Percentiles rank a stretch among this genome's conserved stretches.
These are phyloP conservation scores for Neltuma alba DNA, from an alignment of 306 rosid genomes.

Conservation along the genomic window DNA sequence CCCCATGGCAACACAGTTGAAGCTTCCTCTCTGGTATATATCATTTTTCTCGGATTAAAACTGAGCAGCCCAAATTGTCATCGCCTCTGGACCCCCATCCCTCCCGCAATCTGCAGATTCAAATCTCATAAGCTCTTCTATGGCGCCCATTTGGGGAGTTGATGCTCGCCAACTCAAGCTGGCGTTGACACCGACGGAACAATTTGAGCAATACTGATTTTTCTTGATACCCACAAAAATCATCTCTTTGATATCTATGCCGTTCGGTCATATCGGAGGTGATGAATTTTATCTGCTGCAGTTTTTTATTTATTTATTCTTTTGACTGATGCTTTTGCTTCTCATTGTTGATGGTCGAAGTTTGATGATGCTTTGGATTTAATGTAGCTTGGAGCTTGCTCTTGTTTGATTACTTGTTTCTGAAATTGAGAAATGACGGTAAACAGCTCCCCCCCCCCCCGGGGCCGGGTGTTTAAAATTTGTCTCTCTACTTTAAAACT, in stretches of 20 bases:
- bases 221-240: neutral
- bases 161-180: neutral
- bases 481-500: neutral
- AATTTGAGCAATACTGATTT: neutral
- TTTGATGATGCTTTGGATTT: neutral
- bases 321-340: neutral
- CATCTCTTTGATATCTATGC: neutral
- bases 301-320: neutral
- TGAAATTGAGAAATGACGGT: neutral
- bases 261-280: slow-evolving; percentile 10
- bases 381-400: neutral
- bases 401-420: neutral
- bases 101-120: slow-evolving; percentile 1
- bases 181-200: neutral
- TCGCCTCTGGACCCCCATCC: neutral
- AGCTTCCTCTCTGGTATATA: slow-evolving; percentile 1
- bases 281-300: neutral
- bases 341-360: neutral
- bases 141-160: neutral
- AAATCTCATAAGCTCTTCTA: neutral
- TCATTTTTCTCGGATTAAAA: slow-evolving; percentile 49
- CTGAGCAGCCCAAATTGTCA: slow-evolving; percentile 8
- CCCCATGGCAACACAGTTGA: neutral
- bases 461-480: neutral
- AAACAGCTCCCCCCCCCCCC: too few species aligned